Evolutionary conservation across 108 stramenopile species (phyloP), one percentile per base, ranked within the genome.

Genomic region (Cyclotella distinguenda): DNA sequence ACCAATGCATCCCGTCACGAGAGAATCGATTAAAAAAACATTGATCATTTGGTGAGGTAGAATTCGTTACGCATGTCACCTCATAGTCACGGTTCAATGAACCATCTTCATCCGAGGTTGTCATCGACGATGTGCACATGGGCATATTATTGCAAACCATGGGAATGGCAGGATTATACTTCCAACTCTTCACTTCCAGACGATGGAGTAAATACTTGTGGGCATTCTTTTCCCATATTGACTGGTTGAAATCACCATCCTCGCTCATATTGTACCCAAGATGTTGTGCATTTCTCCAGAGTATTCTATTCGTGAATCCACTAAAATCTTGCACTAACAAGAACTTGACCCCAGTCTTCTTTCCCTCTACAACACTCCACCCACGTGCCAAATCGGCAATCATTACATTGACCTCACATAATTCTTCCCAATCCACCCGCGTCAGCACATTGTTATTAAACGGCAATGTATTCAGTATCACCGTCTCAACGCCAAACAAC

Each of bases 1-100:
- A 72, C 53, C 60, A 56, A 63, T 72, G 61, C 62, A 64, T 64
- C 11, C 70, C 70, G 19, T 72, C 70, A 8, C 56, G 51, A 28
- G 68, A 69, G 31, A 69, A 58, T 31, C 52, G 47, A 21, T 69
- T 69, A 15, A 49, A 51, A 22, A 51, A 35, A 36, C 68, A 69
- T 55, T 55, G 54, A 34, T 5, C 19, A 18, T 28, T 6, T 10
- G 32, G 57, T 40, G 56, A 45, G 27, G 57, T 69, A 15, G 34
- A n/a, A 32, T 69, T 69, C 47, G 47, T 51, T 1, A 35, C 16
- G 18, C 54, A 55, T 5, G n/a, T n/a, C n/a, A 55, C 19, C 6
- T 55, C 19, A 19, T 55, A 11, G 34, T 22, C 21, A 5, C 16
- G n/a, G 19, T 1, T 55, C 3, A 55, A 15, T 55, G 33, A 1